A percentile compares a stretch with the other conserved stretches of the same genome.
Evolutionary conservation across 139 green algal genomes (phyloP).

Genomic region (Nannochloris sp.): DNA sequence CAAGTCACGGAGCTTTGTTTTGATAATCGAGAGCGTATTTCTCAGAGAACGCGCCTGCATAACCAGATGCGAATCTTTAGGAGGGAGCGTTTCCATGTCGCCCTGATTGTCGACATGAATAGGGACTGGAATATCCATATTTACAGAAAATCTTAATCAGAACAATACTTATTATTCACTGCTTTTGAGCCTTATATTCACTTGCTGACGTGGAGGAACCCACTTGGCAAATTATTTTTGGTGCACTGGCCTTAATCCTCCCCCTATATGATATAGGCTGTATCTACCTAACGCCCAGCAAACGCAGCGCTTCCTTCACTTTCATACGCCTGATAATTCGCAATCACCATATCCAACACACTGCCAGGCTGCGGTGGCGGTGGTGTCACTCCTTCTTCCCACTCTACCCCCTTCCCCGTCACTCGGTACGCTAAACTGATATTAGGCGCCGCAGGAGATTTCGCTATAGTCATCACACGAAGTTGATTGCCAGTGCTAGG

Average conservation of each 20-base stretch:
- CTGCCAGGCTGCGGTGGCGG: constrained; percentile 19
- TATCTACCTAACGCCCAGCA: too few relatives aligned
- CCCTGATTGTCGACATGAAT: background rate
- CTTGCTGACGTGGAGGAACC: too few relatives aligned
- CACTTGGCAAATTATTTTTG: too few relatives aligned
- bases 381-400: background rate
- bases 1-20: background rate
- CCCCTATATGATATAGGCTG: too few relatives aligned
- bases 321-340: constrained; percentile 22
- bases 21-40: background rate
- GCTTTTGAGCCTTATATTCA: too few relatives aligned
- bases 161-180: too few relatives aligned
- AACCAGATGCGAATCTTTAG: background rate
- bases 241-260: too few relatives aligned
- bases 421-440: constrained; percentile 25
- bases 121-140: background rate
- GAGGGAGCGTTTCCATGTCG: background rate
- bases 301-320: background rate
- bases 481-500: constrained; percentile 13
- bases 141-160: background rate
- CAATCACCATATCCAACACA: constrained; percentile 23
- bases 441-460: constrained; percentile 28
- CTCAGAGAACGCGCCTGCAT: background rate
- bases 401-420: constrained; percentile 13
- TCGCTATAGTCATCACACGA: constrained; percentile 19